Evolutionary conservation across 345 rosid species (phyloP).

Genomic region (Barbarea vulgaris): DNA sequence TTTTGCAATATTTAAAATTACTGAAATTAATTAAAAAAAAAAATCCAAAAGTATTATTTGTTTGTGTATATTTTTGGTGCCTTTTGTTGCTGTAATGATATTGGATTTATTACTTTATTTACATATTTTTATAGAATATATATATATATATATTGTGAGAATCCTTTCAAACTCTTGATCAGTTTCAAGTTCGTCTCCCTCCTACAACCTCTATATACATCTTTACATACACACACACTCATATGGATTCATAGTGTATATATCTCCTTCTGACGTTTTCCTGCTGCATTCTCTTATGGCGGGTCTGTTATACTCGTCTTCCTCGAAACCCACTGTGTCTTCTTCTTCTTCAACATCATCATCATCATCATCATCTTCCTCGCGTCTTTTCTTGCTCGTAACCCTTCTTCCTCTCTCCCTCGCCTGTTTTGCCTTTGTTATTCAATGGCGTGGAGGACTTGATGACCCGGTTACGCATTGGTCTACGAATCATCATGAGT

Average conservation of each 20-base stretch:
- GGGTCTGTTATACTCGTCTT: slow-evolving; percentile 41
- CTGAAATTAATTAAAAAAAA: background rate
- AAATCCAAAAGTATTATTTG: no score
- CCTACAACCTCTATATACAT: slow-evolving; percentile 10
- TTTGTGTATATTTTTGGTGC: background rate
- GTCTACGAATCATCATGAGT: slow-evolving; percentile 45
- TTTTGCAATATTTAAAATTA: background rate
- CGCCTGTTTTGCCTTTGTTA: slow-evolving; percentile 64
- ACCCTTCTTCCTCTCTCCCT: slow-evolving; percentile 65
- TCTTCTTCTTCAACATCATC: slow-evolving; percentile 43
- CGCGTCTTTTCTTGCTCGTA: slow-evolving; percentile 56
- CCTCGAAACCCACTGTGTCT: slow-evolving; percentile 31
- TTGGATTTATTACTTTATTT: background rate
- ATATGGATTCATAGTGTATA: slow-evolving; percentile 1
- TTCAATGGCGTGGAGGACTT: slow-evolving; percentile 74
- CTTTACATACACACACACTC: background rate
- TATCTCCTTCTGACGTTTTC: background rate
- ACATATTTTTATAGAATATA: no score
- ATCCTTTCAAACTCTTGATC: slow-evolving; percentile 23
- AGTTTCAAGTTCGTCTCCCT: slow-evolving; percentile 40
- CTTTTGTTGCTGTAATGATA: background rate
- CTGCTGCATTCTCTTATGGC: slow-evolving; percentile 50
- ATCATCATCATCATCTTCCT: slow-evolving; percentile 37
- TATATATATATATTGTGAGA: background rate
- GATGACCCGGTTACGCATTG: slow-evolving; percentile 50